Conservation (phyloP, 352 stramenopile species). For the Phytophthora sp. region DNA sequence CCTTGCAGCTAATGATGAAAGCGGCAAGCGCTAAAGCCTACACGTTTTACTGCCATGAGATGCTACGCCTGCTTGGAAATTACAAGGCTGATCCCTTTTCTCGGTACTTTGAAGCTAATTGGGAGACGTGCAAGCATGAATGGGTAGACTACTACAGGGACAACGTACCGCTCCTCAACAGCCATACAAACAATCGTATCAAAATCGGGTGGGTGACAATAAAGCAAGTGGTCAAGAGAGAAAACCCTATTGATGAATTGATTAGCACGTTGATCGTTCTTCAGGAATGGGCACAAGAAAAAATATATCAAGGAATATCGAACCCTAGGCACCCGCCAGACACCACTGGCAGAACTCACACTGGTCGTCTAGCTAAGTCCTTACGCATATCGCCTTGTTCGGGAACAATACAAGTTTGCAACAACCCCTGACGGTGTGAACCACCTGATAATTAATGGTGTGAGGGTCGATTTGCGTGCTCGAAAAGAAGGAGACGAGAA, state of each 20-base stretch:
- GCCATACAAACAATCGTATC: slow-evolving; percentile 12
- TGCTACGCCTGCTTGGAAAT: slow-evolving; percentile 2
- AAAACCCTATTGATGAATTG: slow-evolving; percentile 1
- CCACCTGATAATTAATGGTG: not conserved
- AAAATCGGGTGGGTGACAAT: slow-evolving; percentile 10
- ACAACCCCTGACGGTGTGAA: too few species aligned
- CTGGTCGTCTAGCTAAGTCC: slow-evolving; percentile 5
- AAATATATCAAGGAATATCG: slow-evolving; percentile 11
- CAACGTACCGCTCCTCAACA: slow-evolving; percentile 6
- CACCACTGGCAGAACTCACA: not conserved
- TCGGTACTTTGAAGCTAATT: slow-evolving; percentile 10
- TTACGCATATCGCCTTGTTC: slow-evolving; percentile 4
- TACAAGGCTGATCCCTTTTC: slow-evolving; percentile 1
- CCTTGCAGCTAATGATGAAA: slow-evolving; percentile 15
- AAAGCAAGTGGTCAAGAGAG: not conserved
- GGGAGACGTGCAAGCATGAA: slow-evolving; percentile 10
- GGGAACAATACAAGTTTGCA: slow-evolving; percentile 10
- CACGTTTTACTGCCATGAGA: not conserved
- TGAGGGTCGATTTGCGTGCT: not conserved
- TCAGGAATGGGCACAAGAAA: slow-evolving; percentile 14
- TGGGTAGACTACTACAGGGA: slow-evolving; percentile 5
- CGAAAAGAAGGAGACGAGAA: not conserved
- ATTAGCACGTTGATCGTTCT: slow-evolving; percentile 11
- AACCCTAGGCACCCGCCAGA: slow-evolving; percentile 1
- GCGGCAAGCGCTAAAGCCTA: not conserved